Evolutionary conservation across 352 stramenopile species (phyloP).

Genomic region (Heterotrichella gracilis): DNA sequence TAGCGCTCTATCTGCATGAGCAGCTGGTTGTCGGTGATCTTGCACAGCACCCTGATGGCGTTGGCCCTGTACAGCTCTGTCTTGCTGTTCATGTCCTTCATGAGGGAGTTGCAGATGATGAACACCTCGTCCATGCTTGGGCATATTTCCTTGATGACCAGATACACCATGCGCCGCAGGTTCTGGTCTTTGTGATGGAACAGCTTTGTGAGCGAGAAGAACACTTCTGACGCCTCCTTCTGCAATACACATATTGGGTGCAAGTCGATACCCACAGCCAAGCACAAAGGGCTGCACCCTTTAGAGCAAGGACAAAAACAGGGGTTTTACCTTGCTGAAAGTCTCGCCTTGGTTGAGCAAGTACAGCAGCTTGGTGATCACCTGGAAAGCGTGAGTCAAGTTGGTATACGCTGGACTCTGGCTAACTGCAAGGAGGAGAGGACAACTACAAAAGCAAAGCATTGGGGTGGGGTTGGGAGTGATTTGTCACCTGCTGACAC

Average conservation of each 20-base stretch:
- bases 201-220: conserved; percentile 96
- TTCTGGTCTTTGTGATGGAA: conserved; percentile 92
- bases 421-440: too few relatives aligned
- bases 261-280: too few relatives aligned
- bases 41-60: conserved; percentile 78
- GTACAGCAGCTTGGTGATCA: conserved; percentile 94
- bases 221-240: conserved; percentile 76
- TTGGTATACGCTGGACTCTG: too few relatives aligned
- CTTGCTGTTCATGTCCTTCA: conserved; percentile 94
- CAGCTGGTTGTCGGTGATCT: conserved; percentile 60
- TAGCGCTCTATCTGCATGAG: conserved; percentile 63
- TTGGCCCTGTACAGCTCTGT: conserved; percentile 83
- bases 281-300: too few relatives aligned
- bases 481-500: too few relatives aligned
- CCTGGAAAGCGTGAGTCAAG: conserved; percentile 80
- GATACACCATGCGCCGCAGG: conserved; percentile 86
- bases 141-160: conserved; percentile 89
- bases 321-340: too few relatives aligned
- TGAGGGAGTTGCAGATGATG: conserved; percentile 90
- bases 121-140: conserved; percentile 53
- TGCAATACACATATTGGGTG: too few relatives aligned
- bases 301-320: too few relatives aligned
- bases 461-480: too few relatives aligned
- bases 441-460: too few relatives aligned
- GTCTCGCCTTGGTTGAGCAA: conserved; percentile 81